These are phyloP conservation scores for Termitomyces sp. DNA, from an alignment of 768 basidiomycete genomes.

Conservation along the genomic window DNA sequence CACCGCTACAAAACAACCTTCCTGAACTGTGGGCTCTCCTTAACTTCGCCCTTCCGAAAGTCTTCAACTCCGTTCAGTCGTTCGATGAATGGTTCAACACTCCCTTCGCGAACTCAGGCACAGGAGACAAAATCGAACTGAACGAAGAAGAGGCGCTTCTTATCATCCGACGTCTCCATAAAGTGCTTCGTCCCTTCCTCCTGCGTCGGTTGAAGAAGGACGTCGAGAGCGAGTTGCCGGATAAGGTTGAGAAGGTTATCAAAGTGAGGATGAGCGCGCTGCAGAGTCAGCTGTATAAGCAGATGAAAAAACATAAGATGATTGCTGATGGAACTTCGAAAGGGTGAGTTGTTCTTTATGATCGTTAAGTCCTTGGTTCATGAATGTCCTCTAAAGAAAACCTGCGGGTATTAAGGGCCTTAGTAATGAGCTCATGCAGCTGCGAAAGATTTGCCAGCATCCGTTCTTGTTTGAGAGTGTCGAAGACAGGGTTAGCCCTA, in stretches of 20 bases:
- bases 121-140: conserved; percentile 95
- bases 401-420: conserved; percentile 78
- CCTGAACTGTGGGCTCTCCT: conserved; percentile 94
- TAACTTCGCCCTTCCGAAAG: conserved; percentile 90
- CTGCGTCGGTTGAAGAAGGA: conserved; percentile 92
- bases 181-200: conserved; percentile 93
- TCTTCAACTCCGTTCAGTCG: conserved; percentile 98
- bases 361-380: neutral
- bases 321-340: conserved; percentile 77
- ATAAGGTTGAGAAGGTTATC: conserved; percentile 98
- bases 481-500: conserved; percentile 89
- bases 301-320: conserved; percentile 99
- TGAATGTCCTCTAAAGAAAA: conserved; percentile 40
- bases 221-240: conserved; percentile 91
- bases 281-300: conserved; percentile 90
- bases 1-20: conserved; percentile 94
- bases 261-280: conserved; percentile 93
- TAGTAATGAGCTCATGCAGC: conserved; percentile 95
- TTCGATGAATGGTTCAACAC: conserved; percentile 99
- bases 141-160: conserved; percentile 99
- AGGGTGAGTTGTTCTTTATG: conserved; percentile 44
- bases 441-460: conserved; percentile 97
- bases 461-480: conserved; percentile 95
- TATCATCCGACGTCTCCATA: conserved; percentile 93
- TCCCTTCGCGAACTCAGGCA: conserved; percentile 97